Evolutionary conservation across 257 asterid species (phyloP).

Genomic region (Datura wrightii): DNA sequence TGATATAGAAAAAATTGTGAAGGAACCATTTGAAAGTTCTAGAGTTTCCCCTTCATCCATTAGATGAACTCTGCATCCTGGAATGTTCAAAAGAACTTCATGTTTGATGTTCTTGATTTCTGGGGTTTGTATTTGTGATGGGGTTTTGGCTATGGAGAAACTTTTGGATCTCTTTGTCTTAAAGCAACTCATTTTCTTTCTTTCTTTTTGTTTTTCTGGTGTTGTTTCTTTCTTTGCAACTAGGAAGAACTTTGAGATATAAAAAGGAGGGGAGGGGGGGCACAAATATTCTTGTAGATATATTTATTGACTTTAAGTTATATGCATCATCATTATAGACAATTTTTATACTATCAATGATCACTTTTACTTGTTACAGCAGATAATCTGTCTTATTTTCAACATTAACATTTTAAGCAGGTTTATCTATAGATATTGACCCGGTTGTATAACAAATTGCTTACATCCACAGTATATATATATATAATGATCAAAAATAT

Average conservation of each 20-base stretch:
- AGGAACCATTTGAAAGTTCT: constrained; percentile 66
- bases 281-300: background rate
- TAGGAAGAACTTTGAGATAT: constrained; percentile 20
- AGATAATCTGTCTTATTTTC: background rate
- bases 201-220: background rate
- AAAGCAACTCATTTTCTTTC: constrained; percentile 55
- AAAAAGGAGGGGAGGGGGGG: background rate
- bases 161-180: constrained; percentile 53
- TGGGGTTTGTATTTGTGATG: constrained; percentile 38
- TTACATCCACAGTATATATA: no score
- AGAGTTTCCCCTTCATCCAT: constrained; percentile 72
- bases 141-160: constrained; percentile 28
- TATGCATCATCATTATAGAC: fast-evolving
- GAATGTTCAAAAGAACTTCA: constrained; percentile 54
- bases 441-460: no score
- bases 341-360: background rate
- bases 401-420: background rate
- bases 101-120: constrained; percentile 54
- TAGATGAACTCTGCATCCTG: constrained; percentile 68
- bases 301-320: background rate
- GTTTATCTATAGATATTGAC: background rate
- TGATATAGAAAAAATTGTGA: constrained; percentile 50
- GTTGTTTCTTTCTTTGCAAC: background rate
- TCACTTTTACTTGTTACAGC: background rate
- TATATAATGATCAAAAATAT: no score